Evolutionary conservation across 129 eudicot species (phyloP).

Genomic region (Logfia minima): DNA sequence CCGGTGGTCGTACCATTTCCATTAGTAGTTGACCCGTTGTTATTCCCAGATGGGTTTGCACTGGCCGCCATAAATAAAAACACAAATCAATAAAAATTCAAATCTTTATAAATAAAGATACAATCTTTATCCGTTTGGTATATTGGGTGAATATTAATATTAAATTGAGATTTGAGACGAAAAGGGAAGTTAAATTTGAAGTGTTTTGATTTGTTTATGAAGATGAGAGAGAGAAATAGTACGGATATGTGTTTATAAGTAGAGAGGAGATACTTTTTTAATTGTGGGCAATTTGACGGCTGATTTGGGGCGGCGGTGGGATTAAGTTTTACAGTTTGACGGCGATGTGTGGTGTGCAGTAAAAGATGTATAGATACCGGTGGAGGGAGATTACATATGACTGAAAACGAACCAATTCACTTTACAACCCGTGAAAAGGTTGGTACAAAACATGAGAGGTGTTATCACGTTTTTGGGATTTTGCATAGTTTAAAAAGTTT

Average conservation of each 20-base stretch:
- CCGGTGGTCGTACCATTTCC: conserved; percentile 53
- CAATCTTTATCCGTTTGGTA: not conserved
- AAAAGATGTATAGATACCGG: not conserved
- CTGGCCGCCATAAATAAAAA: conserved; percentile 63
- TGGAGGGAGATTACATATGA: not conserved
- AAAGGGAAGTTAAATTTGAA: not conserved
- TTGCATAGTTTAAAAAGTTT: too few relatives aligned
- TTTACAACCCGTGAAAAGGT: conserved; percentile 17
- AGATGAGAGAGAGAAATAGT: conserved; percentile 5
- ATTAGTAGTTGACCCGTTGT: conserved; percentile 41
- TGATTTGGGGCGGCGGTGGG: conserved; percentile 2
- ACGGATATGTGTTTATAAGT: not conserved
- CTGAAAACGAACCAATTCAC: not conserved
- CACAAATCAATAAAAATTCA: not conserved
- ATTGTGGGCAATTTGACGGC: not conserved
- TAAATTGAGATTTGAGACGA: not conserved
- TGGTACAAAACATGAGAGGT: not conserved
- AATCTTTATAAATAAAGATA: not conserved
- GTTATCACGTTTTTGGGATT: not conserved
- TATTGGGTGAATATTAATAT: not conserved
- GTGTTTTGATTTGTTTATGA: not conserved
- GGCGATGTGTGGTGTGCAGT: conserved; percentile 1
- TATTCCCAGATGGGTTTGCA: conserved; percentile 58
- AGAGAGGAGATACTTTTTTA: not conserved
- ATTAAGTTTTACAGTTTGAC: not conserved